Evolutionary conservation across 768 basidiomycete species (phyloP).

Genomic region (Wakefieldia striispora): DNA sequence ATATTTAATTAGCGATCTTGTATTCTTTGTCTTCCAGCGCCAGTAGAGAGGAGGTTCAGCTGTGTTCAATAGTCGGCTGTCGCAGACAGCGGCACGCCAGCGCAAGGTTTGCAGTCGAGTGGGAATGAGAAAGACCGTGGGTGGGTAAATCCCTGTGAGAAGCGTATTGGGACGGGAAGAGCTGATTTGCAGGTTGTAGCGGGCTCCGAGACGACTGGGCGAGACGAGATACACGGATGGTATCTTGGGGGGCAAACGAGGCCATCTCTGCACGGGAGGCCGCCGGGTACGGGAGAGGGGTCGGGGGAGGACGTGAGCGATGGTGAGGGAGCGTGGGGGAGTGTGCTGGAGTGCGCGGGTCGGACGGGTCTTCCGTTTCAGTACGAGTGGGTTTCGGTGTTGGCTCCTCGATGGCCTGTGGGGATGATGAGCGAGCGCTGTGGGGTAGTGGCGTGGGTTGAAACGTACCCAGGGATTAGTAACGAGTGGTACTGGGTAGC

Average conservation of each 20-base stretch:
- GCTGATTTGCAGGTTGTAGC: slow-evolving; percentile 27
- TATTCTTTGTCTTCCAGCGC: neutral
- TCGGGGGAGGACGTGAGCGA: neutral
- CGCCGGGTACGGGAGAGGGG: slow-evolving; percentile 26
- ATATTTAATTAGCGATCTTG: slow-evolving; percentile 13
- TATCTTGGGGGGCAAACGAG: slow-evolving; percentile 30
- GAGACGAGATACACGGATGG: slow-evolving; percentile 37
- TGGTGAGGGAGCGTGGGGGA: slow-evolving; percentile 1
- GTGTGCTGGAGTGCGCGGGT: slow-evolving; percentile 8
- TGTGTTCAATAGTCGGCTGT: slow-evolving; percentile 7
- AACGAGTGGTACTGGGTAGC: slow-evolving; percentile 32
- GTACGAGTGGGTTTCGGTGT: slow-evolving; percentile 25
- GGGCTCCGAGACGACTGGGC: slow-evolving; percentile 20
- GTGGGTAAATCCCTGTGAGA: slow-evolving; percentile 12
- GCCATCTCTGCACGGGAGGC: slow-evolving; percentile 38
- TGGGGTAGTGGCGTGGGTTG: neutral
- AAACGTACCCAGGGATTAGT: slow-evolving; percentile 26
- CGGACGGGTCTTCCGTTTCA: slow-evolving; percentile 17
- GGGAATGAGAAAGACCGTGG: neutral
- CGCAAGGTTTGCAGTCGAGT: slow-evolving; percentile 10
- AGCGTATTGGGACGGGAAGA: slow-evolving; percentile 8
- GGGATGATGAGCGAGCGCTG: neutral
- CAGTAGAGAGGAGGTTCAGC: neutral
- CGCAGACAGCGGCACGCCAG: slow-evolving; percentile 14
- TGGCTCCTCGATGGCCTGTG: slow-evolving; percentile 27